phyloP scores from a whole-genome alignment of 2,329 filamentous ascomycete genomes.

The Didymella segeticola region DNA sequence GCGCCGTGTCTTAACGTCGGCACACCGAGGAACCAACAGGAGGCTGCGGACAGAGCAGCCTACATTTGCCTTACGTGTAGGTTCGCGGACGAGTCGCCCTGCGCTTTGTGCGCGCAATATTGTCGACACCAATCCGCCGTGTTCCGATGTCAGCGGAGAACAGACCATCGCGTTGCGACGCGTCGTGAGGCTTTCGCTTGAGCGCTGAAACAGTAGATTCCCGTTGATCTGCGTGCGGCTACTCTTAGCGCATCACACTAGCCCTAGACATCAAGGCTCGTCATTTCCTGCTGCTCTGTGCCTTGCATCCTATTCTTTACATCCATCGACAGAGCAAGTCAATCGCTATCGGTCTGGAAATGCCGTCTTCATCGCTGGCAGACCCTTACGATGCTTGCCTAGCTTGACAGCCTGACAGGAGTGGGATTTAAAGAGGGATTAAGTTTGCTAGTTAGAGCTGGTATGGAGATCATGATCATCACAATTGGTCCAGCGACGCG shows the following conservation, averaged over 20 bases:
- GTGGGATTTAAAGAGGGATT: too few relatives aligned
- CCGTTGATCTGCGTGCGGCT: constrained; percentile 46
- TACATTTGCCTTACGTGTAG: background rate
- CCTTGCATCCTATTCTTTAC: constrained; percentile 2
- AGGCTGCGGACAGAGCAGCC: constrained; percentile 3
- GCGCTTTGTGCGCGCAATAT: constrained; percentile 10
- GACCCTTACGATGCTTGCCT: background rate
- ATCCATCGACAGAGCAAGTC: background rate
- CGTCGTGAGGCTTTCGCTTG: constrained; percentile 36
- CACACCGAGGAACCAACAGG: background rate
- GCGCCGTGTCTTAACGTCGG: constrained; percentile 6
- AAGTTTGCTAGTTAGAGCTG: too few relatives aligned
- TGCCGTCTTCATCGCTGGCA: background rate
- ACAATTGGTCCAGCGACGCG: background rate
- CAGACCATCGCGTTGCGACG: constrained; percentile 31
- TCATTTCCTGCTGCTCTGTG: constrained; percentile 9
- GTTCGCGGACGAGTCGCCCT: background rate
- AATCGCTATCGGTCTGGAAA: background rate
- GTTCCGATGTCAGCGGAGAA: constrained; percentile 21
- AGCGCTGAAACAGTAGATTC: constrained; percentile 25
- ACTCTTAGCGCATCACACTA: constrained; percentile 32
- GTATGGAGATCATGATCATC: background rate
- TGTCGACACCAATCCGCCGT: constrained; percentile 1
- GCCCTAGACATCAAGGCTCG: constrained; percentile 5
- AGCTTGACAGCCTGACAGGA: background rate